Conservation (phyloP, 2,329 filamentous ascomycete species). For the Tolypocladium album region DNA sequence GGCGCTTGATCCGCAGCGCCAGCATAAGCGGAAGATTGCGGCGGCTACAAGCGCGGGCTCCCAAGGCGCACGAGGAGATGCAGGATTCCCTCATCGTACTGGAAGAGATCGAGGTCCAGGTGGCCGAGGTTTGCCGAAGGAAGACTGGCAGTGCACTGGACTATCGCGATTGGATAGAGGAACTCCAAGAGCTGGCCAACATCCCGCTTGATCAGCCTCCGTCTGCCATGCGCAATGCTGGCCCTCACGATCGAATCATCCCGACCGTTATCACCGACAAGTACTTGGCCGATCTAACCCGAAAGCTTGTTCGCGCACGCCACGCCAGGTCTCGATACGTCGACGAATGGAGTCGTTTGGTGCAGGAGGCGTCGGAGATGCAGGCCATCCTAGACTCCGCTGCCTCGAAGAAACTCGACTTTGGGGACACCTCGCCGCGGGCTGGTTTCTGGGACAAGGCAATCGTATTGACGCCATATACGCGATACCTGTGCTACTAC, state of each 20-base stretch:
- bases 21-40: slow-evolving; percentile 65
- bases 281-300: slow-evolving; percentile 82
- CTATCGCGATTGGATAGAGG: slow-evolving; percentile 92
- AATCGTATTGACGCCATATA: slow-evolving; percentile 65
- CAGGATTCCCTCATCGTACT: slow-evolving; percentile 72
- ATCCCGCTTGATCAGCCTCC: slow-evolving; percentile 51
- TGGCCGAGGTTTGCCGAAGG: slow-evolving; percentile 65
- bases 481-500: slow-evolving; percentile 68
- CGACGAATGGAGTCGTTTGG: slow-evolving; percentile 74
- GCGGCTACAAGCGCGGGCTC: slow-evolving; percentile 67
- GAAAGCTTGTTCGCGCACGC: slow-evolving; percentile 68
- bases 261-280: slow-evolving; percentile 85
- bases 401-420: slow-evolving; percentile 69
- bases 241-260: slow-evolving; percentile 36
- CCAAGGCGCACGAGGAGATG: slow-evolving; percentile 75
- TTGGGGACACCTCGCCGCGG: slow-evolving; percentile 48
- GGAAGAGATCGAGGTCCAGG: slow-evolving; percentile 72
- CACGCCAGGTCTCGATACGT: slow-evolving; percentile 76
- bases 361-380: slow-evolving; percentile 61
- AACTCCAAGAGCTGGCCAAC: slow-evolving; percentile 68
- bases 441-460: slow-evolving; percentile 42
- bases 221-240: slow-evolving; percentile 25
- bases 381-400: slow-evolving; percentile 79
- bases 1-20: slow-evolving; percentile 68
- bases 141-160: slow-evolving; percentile 68